Base-by-base conservation (phyloP, 345 rosid genomes). In the Laguncularia racemosa region DNA sequence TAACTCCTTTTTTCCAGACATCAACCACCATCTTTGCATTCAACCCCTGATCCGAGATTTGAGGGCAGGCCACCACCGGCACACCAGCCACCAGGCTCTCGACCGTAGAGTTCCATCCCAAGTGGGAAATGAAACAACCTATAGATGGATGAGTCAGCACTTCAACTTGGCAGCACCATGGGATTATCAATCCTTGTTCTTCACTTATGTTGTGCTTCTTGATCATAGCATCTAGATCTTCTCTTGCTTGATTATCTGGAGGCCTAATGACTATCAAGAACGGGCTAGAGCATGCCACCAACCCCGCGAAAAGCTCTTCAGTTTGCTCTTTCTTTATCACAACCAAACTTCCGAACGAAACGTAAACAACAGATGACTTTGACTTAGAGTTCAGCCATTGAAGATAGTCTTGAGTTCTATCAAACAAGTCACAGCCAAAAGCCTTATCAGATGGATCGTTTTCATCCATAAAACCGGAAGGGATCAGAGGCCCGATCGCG, bases 401-500 rank as follows among this genome's bases (percentile, higher is more conserved):
- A 3, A 23, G 62, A 58, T 71, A 74, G 20, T 62, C 57, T 17
- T 66, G 46, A 12, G 71, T 69, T 17, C 55, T 1, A 13, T 56
- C 43, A 43, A 66, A 69, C 53, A 78, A 61, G 67, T 78, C 81
- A 2, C 52, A 72, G 14, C 68, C 75, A 3, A 68, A 73, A 0
- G 67, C 60, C 13, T 14, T 53, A 49, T 76, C 79, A 0, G 57
- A 20, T 0, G 46, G 61, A 16, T 19, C 59, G 13, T 60, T 60
- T 48, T 52, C 55, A 0, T 60, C 70, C 6, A 75, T 45, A 48
- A 58, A 62, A 13, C 68, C 62, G 2, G 67, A 71, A 10, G 83
- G 82, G 20, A 82, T 21, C 57, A 87, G 52, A 0, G 92, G 96
- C 16, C 89, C 86, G 6, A 84, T 20, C 0, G 72, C 78, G 2